Percentiles rank a stretch among this genome's conserved stretches.
Evolutionary conservation across 495 filamentous ascomycete species (phyloP).

Genomic region (Astrothelium subdiscretum): DNA sequence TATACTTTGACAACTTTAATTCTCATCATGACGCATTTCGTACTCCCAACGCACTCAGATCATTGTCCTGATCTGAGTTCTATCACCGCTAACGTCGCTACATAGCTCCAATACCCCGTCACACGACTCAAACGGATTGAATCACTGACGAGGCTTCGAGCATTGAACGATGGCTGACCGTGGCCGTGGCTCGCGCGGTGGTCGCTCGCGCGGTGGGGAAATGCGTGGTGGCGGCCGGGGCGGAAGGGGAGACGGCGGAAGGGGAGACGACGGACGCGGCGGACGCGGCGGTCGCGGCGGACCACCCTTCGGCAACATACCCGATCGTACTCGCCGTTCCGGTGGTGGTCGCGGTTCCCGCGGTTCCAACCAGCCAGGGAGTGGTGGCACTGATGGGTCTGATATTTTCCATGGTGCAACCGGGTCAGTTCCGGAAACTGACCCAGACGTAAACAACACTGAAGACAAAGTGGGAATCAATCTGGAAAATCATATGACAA

Average conservation of each 20-base stretch:
- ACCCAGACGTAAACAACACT: constrained; percentile 1
- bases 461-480: constrained; percentile 8
- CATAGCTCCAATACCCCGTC: too few species aligned
- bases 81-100: too few species aligned
- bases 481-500: not conserved
- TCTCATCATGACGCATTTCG: too few species aligned
- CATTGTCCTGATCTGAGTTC: not conserved
- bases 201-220: not conserved
- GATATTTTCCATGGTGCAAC: too few species aligned
- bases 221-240: not conserved
- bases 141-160: not conserved
- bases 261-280: constrained; percentile 1
- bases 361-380: too few species aligned
- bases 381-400: too few species aligned
- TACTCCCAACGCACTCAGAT: not conserved
- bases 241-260: not conserved
- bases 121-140: too few species aligned
- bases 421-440: not conserved
- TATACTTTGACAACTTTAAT: too few species aligned
- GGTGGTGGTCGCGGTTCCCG: not conserved
- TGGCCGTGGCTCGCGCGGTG: not conserved
- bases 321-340: not conserved
- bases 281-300: too few species aligned
- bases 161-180: not conserved
- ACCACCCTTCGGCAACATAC: too few species aligned